Evolutionary conservation across 208 protist genomes (phyloP).

Genomic region (Herpetomonas samuelpessoai): DNA sequence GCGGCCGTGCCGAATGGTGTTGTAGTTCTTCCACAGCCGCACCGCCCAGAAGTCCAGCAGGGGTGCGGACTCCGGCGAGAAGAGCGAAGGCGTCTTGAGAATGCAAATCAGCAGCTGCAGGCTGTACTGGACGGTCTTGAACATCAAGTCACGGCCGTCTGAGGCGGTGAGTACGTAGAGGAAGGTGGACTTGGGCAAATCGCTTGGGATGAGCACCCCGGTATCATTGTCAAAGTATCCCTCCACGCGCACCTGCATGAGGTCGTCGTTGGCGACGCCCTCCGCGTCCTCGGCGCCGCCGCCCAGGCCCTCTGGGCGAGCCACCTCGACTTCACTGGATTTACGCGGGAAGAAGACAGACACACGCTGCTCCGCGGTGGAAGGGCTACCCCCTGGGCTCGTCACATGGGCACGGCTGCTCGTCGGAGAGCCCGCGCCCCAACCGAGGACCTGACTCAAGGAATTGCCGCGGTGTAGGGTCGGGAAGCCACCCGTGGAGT

Average conservation of each 20-base stretch:
- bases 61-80: conserved; percentile 48
- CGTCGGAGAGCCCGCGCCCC: too few species aligned
- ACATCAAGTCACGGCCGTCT: conserved; percentile 78
- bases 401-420: too few species aligned
- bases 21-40: conserved; percentile 77
- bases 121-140: conserved; percentile 81
- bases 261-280: conserved; percentile 40
- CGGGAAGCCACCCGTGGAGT: not conserved
- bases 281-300: not conserved
- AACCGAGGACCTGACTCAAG: conserved; percentile 1
- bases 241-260: conserved; percentile 72
- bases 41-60: conserved; percentile 51
- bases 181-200: conserved; percentile 74
- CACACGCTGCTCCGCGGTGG: conserved; percentile 17
- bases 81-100: conserved; percentile 54
- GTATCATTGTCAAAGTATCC: conserved; percentile 62
- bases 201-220: conserved; percentile 70
- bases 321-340: conserved; percentile 15
- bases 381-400: not conserved
- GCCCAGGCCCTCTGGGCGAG: conserved; percentile 12
- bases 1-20: conserved; percentile 85
- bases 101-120: conserved; percentile 76
- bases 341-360: conserved; percentile 39
- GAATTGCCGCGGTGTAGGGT: not conserved
- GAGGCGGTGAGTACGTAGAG: conserved; percentile 86